phyloP scores from a whole-genome alignment of 1,284 basidiomycete species.

The Puccinia triticina region DNA sequence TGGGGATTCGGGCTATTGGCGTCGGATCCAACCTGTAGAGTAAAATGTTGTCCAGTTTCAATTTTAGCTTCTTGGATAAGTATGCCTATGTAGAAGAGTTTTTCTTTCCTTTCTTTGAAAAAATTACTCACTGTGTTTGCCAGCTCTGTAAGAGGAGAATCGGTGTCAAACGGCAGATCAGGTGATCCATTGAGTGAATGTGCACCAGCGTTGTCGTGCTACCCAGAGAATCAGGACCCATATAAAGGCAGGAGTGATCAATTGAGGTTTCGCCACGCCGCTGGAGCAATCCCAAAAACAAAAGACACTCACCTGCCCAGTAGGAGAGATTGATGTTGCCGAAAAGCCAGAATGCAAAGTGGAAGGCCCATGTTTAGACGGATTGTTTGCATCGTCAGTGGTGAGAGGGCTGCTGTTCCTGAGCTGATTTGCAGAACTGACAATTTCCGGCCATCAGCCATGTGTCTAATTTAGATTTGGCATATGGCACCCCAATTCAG shows the following conservation, averaged over 20 bases:
- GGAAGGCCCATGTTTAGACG: background rate
- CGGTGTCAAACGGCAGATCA: background rate
- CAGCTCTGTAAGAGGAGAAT: background rate
- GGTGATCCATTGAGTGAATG: background rate
- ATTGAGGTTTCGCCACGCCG: background rate
- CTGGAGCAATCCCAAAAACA: background rate
- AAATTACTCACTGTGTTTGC: background rate
- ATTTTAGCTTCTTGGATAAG: background rate
- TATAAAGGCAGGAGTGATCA: background rate
- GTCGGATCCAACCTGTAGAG: background rate
- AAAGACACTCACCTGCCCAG: background rate
- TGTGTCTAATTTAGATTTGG: background rate
- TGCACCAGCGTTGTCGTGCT: background rate
- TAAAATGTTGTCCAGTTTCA: background rate
- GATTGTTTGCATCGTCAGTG: background rate
- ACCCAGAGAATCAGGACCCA: background rate
- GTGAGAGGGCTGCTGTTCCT: constrained; percentile 7
- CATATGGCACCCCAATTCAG: background rate
- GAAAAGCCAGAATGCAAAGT: background rate
- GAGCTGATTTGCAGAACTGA: background rate
- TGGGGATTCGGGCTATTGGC: background rate
- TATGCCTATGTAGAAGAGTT: background rate
- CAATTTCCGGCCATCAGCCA: background rate
- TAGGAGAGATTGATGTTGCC: background rate
- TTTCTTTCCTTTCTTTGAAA: background rate